Base-by-base conservation (phyloP, 192 early-diverging fungal species). In the Coemansia sp. region DNA sequence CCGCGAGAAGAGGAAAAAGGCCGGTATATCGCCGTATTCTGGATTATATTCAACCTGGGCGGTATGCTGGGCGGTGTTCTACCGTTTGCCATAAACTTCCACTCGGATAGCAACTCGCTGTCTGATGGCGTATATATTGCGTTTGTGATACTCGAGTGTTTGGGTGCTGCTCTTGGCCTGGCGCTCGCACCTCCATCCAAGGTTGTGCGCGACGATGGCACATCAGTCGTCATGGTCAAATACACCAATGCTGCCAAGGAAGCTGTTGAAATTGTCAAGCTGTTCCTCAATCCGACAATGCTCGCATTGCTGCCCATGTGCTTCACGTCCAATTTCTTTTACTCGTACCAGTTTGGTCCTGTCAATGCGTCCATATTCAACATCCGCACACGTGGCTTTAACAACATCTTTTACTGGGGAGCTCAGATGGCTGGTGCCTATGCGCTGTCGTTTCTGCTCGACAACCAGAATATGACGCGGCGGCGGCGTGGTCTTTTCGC, bases 21-120 rank as follows among this genome's bases (percentile, higher is more conserved):
- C 38, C 85, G 82, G 61, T 91, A 82, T 74, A 91, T 95, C 53
- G 86, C 87, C 20, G 80, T 88, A 34, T 95, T 95, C 84, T 95
- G 93, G 93, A 82, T 87, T 61, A 88, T 93, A 55, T 95, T 93
- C 84, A 91, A 91, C 66, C 73, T 87, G 66, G 93, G 93, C 56
- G 93, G 87, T 34, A 85, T 90, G 61, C 58, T 95, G 21, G 93
- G 93, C 66, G 86, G 86, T 55, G 82, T 87, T 36, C 83, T 95
- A 63, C 84, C 84, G 25, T 84, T 93, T 49, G 87, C 76, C 42
- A 81, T 88, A 57, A 87, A 91, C 74, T 93, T 74, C 82, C 70
- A 90, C 57, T 54, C 61, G 21, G 61, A 69, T 0, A 67, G 68
- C 18, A 71, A 64, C 9, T 67, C 80, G 44, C 64, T 76, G n/a